These are phyloP conservation scores for Metarhizium brunneum DNA, from an alignment of 2,329 filamentous ascomycete genomes.

Conservation along the genomic window DNA sequence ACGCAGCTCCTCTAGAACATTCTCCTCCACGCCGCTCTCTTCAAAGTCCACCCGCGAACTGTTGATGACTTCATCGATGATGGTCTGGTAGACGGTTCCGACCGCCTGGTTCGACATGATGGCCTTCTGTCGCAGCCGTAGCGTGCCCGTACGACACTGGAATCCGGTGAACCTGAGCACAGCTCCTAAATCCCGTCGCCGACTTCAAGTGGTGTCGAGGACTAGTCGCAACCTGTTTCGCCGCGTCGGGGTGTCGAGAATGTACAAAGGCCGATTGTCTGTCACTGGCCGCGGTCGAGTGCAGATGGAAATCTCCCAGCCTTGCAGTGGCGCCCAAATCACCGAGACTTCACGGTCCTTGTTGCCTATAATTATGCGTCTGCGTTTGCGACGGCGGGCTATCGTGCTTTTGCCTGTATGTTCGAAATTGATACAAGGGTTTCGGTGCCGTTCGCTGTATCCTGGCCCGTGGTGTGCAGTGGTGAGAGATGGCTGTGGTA, in stretches of 20 bases:
- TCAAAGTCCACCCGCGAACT: conserved; percentile 93
- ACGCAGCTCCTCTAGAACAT: conserved; percentile 77
- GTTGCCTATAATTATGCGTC: neutral
- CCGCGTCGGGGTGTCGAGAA: neutral
- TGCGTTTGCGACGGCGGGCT: neutral
- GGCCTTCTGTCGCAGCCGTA: conserved; percentile 8
- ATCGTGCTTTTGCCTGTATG: neutral
- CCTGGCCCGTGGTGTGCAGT: conserved; percentile 25
- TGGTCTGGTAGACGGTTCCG: conserved; percentile 71
- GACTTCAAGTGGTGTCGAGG: neutral
- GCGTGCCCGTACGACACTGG: conserved; percentile 4
- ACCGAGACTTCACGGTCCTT: neutral
- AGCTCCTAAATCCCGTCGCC: neutral
- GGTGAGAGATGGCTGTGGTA: conserved; percentile 26
- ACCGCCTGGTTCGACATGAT: conserved; percentile 51
- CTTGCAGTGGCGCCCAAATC: neutral
- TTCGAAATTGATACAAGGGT: neutral
- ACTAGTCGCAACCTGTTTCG: neutral
- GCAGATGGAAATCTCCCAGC: neutral
- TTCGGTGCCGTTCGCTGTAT: conserved; percentile 1
- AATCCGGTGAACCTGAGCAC: conserved; percentile 3
- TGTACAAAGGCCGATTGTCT: neutral
- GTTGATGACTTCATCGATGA: conserved; percentile 80
- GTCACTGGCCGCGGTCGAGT: neutral
- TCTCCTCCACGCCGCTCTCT: conserved; percentile 84